Evolutionary conservation across 805 yeast species (phyloP), one percentile per base, ranked within the genome.

Genomic region (Komagataella kurtzmanii): DNA sequence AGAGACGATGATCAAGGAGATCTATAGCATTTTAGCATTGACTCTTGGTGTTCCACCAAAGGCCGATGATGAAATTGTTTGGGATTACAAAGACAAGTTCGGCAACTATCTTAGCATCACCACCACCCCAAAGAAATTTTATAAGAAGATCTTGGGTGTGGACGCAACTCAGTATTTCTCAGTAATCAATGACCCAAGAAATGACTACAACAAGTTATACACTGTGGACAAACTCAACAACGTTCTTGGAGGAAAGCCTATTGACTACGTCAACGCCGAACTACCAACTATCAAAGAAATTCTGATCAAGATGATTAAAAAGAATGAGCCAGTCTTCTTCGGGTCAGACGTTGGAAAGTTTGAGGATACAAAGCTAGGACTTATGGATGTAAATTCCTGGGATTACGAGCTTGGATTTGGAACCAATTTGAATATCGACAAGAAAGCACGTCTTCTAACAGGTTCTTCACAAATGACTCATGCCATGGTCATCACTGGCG

Each of bases 261-360:
- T 87, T 44, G 77, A 79, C 54, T 88, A 88, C 63, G 78, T 88
- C 59, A 88, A 88, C 63, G 75, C 81, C 45, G 80, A 82, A 36
- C 74, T 83, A 53, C 73, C 73, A 21, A 73, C 72, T 24, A 67
- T 88, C 54, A 80, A 87, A 54, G 58, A 74, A 43, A 72, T 82
- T 49, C 87, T 88, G 12, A 80, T 86, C 49, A 74, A 76, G 57
- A 81, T 85, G 74, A 74, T 88, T 62, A 74, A 83, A 65, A 73
- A 73, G 53, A 82, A 87, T 65, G 83, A 83, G 65, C 88, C 95
- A 0, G 88, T 88, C 6, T 88, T 88, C 71, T 88, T 88, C 64
- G 96, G 96, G 5, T 83, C 88, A 12, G 95, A 88, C 64, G 88
- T 88, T 23, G 91, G 90, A 21, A 83, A 84, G 64, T 88, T 73